These are phyloP conservation scores for Ceratocystis cacaofunesta DNA, from an alignment of 2,329 filamentous ascomycete genomes.

Conservation along the genomic window DNA sequence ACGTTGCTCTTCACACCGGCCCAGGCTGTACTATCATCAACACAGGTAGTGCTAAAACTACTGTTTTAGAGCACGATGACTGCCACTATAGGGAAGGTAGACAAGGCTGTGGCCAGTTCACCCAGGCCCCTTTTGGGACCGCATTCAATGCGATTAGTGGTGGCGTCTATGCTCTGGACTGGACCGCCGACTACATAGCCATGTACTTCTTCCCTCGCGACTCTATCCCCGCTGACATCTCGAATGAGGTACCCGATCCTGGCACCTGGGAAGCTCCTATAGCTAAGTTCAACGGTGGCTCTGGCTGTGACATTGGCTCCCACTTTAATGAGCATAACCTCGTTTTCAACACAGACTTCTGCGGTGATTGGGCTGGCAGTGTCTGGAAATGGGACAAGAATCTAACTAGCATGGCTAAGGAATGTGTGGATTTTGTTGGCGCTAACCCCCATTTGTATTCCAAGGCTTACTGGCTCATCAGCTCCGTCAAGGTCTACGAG, in stretches of 20 bases:
- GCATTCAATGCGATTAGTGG: conserved; percentile 57
- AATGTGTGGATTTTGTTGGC: conserved; percentile 59
- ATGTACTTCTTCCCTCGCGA: conserved; percentile 70
- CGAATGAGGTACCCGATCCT: conserved; percentile 45
- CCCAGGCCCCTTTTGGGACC: conserved; percentile 43
- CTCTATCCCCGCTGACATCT: conserved; percentile 49
- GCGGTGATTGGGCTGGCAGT: conserved; percentile 68
- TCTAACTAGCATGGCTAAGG: conserved; percentile 44
- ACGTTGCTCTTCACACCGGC: conserved; percentile 54
- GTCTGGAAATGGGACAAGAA: conserved; percentile 45
- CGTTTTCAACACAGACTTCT: conserved; percentile 72
- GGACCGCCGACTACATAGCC: conserved; percentile 55
- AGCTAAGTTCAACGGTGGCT: conserved; percentile 51
- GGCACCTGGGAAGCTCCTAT: conserved; percentile 51
- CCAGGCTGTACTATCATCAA: conserved; percentile 43
- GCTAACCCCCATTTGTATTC: conserved; percentile 54
- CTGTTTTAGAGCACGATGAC: conserved; percentile 33
- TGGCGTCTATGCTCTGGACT: conserved; percentile 61
- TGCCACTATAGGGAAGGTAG: conserved; percentile 41
- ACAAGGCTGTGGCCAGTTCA: conserved; percentile 44
- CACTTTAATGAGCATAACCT: conserved; percentile 62
- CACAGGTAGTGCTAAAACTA: conserved; percentile 34
- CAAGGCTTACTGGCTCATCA: conserved; percentile 65
- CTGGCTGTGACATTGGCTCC: conserved; percentile 53
- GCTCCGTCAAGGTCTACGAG: conserved; percentile 48